Evolutionary conservation across 2,329 filamentous ascomycete genomes (phyloP).

Genomic region (Sclerotinia subarctica): DNA sequence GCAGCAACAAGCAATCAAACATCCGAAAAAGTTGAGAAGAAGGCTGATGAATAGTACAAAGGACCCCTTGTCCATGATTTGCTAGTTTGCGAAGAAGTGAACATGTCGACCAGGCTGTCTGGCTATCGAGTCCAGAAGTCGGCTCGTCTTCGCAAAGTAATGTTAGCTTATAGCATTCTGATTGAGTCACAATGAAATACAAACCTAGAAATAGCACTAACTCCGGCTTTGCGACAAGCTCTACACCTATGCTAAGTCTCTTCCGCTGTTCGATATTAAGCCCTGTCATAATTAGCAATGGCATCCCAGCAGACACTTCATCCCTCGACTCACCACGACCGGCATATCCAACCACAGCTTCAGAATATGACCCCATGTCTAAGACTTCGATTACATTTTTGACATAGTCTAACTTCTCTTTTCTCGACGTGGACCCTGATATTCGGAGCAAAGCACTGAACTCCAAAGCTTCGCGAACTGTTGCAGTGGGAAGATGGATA

Average conservation of each 20-base stretch:
- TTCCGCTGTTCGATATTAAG: constrained; percentile 63
- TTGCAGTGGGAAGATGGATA: constrained; percentile 73
- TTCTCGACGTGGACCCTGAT: constrained; percentile 63
- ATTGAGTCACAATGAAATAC: no score
- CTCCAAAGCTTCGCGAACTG: constrained; percentile 81
- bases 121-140: constrained; percentile 85
- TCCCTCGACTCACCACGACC: constrained; percentile 38
- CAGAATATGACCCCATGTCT: constrained; percentile 62
- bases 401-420: constrained; percentile 76
- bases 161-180: no score
- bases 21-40: no score
- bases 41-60: no score
- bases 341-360: constrained; percentile 61
- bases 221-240: constrained; percentile 49
- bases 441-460: constrained; percentile 90
- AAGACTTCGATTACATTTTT: constrained; percentile 61
- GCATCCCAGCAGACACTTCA: no score
- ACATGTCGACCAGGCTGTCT: constrained; percentile 86
- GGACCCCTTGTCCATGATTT: constrained; percentile 80
- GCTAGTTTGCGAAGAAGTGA: constrained; percentile 83
- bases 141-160: constrained; percentile 62
- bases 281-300: no score
- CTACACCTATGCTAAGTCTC: constrained; percentile 55
- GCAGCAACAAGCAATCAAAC: no score
- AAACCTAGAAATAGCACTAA: constrained; percentile 53